These are phyloP conservation scores for Trichoderma asperelloides DNA, from an alignment of 495 filamentous ascomycete species.

Conservation along the genomic window DNA sequence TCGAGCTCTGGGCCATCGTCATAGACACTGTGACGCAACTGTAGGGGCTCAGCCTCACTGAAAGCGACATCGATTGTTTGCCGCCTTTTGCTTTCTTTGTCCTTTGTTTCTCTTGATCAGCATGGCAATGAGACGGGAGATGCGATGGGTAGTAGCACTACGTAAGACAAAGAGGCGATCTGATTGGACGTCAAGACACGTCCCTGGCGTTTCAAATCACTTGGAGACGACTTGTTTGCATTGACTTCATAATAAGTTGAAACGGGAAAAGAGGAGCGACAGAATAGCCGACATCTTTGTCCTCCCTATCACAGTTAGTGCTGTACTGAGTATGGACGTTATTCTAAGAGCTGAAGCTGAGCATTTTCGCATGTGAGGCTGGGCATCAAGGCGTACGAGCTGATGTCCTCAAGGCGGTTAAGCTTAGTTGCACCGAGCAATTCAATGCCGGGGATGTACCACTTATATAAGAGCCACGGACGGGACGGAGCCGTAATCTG, in stretches of 20 bases:
- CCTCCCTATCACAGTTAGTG: background rate
- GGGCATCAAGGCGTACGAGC: background rate
- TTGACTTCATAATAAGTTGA: background rate
- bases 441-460: background rate
- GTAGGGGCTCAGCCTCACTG: no score
- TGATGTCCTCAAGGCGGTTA: background rate
- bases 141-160: background rate
- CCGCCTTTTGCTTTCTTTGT: background rate
- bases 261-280: background rate
- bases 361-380: no score
- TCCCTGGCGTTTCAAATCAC: conserved; percentile 1
- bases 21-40: background rate
- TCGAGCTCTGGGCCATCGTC: background rate
- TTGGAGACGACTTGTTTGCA: background rate
- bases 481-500: background rate
- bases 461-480: background rate
- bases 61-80: background rate
- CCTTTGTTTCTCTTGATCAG: background rate
- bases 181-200: background rate
- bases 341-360: background rate
- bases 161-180: background rate
- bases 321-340: background rate
- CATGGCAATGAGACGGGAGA: background rate
- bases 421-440: background rate
- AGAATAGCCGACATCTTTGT: background rate